These are phyloP conservation scores for Pythium pyrilobum DNA, from an alignment of 352 stramenopile species.

Conservation along the genomic window DNA sequence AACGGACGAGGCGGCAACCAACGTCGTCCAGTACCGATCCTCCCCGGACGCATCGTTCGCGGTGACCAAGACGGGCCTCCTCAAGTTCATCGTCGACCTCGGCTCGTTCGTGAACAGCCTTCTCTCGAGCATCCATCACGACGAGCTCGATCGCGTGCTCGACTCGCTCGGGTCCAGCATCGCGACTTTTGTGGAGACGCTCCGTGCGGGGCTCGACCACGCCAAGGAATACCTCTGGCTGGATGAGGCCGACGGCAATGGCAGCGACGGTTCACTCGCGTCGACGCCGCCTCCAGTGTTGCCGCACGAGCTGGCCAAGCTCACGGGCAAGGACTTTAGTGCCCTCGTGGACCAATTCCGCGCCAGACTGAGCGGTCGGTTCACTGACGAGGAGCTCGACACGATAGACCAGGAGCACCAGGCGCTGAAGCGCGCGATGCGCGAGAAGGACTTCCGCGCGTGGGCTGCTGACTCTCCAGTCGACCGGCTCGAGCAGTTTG, in stretches of 20 bases:
- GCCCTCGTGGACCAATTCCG: conserved; percentile 31
- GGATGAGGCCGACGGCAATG: too few relatives aligned
- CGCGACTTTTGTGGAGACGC: conserved; percentile 29
- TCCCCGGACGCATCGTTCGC: neutral
- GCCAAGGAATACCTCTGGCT: neutral
- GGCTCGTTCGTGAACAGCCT: conserved; percentile 36
- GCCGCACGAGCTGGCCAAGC: conserved; percentile 40
- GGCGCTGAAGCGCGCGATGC: conserved; percentile 20
- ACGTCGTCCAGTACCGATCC: neutral
- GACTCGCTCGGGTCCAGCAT: conserved; percentile 27
- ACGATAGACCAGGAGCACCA: conserved; percentile 32
- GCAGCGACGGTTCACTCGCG: neutral
- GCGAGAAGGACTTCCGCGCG: conserved; percentile 22
- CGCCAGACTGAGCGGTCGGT: conserved; percentile 9
- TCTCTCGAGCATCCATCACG: conserved; percentile 12
- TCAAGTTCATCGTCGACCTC: conserved; percentile 39
- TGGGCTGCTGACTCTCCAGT: neutral
- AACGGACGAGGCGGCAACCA: neutral
- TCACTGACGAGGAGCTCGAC: conserved; percentile 32
- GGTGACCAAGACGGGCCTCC: conserved; percentile 18
- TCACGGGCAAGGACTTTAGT: conserved; percentile 44
- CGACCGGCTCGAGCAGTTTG: conserved; percentile 28
- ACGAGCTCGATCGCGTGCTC: conserved; percentile 25
- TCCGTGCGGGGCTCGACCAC: conserved; percentile 13
- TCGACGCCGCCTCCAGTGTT: conserved; percentile 31